phyloP scores from a whole-genome alignment of 139 green algal species.

The Astrephomene gubernaculifera region DNA sequence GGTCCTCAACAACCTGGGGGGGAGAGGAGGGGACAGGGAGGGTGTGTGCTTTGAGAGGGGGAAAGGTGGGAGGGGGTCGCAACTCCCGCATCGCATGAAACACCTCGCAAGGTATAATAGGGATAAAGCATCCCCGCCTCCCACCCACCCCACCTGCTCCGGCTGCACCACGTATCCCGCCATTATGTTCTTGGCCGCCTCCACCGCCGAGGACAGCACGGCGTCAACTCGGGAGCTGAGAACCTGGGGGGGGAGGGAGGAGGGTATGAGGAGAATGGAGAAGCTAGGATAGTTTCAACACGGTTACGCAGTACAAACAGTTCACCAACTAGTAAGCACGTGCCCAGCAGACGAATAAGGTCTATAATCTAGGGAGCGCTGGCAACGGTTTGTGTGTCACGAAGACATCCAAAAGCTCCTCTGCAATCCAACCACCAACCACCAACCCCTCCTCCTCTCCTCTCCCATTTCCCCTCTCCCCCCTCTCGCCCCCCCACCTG shows the following conservation, averaged over 20 bases:
- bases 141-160: conserved; percentile 11
- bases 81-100: background rate
- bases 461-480: background rate
- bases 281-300: too few species aligned
- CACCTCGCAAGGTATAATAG: too few species aligned
- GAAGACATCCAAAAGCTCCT: too few species aligned
- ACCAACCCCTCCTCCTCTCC: too few species aligned
- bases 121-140: background rate
- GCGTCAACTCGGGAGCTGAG: conserved; percentile 52
- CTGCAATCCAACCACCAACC: too few species aligned
- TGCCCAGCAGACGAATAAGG: too few species aligned
- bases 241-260: conserved; percentile 14
- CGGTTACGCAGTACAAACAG: too few species aligned
- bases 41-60: background rate
- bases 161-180: conserved; percentile 54
- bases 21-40: background rate
- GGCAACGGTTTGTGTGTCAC: too few species aligned
- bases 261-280: background rate
- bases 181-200: conserved; percentile 69
- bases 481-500: conserved; percentile 44
- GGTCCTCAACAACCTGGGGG: conserved; percentile 63
- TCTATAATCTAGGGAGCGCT: too few species aligned
- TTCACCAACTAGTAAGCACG: too few species aligned
- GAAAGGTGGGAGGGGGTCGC: background rate
- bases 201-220: conserved; percentile 2